These are phyloP conservation scores for Phycomyces blakesleeanus DNA, from an alignment of 192 early-diverging fungal species.

Conservation along the genomic window DNA sequence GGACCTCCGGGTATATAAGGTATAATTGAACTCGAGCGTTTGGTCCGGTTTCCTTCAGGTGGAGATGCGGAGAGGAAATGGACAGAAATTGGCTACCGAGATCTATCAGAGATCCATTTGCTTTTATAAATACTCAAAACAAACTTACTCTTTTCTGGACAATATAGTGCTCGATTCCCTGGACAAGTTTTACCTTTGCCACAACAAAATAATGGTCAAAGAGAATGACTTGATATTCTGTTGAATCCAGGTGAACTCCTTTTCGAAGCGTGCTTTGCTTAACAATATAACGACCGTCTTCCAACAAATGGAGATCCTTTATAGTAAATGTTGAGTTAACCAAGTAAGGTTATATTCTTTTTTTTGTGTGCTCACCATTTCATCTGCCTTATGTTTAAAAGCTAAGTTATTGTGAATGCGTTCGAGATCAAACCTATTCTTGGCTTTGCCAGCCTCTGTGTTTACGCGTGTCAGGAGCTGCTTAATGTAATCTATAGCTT, in stretches of 20 bases:
- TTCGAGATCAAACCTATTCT: conserved; percentile 80
- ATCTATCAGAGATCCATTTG: conserved; percentile 4
- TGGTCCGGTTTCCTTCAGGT: conserved; percentile 12
- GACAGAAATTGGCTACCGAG: conserved; percentile 72
- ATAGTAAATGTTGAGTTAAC: conserved; percentile 11
- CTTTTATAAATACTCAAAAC: neutral
- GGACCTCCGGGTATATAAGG: conserved; percentile 22
- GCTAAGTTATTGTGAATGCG: conserved; percentile 67
- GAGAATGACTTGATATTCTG: conserved; percentile 75
- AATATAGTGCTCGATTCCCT: conserved; percentile 54
- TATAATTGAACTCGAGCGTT: conserved; percentile 24
- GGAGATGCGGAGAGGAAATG: conserved; percentile 60
- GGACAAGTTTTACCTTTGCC: conserved; percentile 52
- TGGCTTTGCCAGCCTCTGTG: conserved; percentile 79
- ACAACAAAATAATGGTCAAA: conserved; percentile 88
- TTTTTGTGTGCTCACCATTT: conserved; percentile 19
- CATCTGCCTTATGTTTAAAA: conserved; percentile 43
- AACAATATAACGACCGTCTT: conserved; percentile 67
- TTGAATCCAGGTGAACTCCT: conserved; percentile 47
- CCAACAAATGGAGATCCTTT: conserved; percentile 76
- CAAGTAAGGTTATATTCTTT: conserved; percentile 12
- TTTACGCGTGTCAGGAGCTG: conserved; percentile 82
- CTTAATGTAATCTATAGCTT: conserved; percentile 68
- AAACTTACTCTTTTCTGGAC: conserved; percentile 50
- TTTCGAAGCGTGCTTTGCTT: conserved; percentile 77